Conservation (phyloP, 2,329 filamentous ascomycete species). For the Lachnellula hyalina region DNA sequence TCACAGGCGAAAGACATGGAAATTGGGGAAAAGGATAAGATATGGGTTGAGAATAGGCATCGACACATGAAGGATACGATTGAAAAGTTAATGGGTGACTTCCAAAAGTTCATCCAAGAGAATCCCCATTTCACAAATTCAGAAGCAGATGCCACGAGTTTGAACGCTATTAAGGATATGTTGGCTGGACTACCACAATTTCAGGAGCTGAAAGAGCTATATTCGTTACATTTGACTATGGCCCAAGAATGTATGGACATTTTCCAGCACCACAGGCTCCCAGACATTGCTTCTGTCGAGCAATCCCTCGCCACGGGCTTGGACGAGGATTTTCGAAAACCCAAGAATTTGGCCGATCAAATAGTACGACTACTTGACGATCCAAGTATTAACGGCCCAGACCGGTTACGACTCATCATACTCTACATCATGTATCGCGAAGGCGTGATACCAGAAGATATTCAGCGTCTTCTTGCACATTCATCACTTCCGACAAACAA, state of each 20-base stretch:
- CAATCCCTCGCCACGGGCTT: constrained; percentile 88
- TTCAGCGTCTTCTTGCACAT: constrained; percentile 79
- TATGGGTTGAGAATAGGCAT: constrained; percentile 94
- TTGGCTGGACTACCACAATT: constrained; percentile 90
- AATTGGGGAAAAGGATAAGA: constrained; percentile 81
- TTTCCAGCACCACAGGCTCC: constrained; percentile 78
- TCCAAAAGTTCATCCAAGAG: constrained; percentile 82
- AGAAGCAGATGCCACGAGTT: constrained; percentile 61
- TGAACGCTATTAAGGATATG: constrained; percentile 97
- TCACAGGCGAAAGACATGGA: constrained; percentile 87
- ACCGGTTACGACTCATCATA: constrained; percentile 79
- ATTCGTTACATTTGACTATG: constrained; percentile 93
- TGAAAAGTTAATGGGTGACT: constrained; percentile 86
- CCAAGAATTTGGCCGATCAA: constrained; percentile 82
- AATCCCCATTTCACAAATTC: constrained; percentile 88
- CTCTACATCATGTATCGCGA: constrained; percentile 83
- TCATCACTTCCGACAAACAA: constrained; percentile 72
- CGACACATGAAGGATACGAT: constrained; percentile 98
- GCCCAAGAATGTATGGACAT: constrained; percentile 95
- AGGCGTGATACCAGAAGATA: constrained; percentile 77
- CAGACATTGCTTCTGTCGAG: constrained; percentile 82
- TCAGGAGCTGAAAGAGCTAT: constrained; percentile 90
- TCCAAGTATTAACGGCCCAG: constrained; percentile 62
- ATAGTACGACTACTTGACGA: constrained; percentile 86
- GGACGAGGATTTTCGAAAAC: constrained; percentile 87